Conservation (phyloP, 108 stramenopile species). For the Conticribra weissflogii region DNA sequence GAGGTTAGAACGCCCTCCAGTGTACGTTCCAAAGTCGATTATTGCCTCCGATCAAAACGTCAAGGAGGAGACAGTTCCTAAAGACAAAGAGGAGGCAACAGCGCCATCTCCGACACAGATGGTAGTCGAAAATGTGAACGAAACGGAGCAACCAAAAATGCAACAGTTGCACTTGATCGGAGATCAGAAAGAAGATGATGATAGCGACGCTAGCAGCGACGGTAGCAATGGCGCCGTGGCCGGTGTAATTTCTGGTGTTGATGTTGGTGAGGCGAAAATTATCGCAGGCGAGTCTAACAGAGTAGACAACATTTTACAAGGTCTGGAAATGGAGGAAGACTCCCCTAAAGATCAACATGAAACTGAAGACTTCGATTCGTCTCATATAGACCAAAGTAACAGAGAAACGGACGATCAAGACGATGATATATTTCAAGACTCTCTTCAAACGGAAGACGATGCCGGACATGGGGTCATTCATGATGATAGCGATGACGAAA, state of each 20-base stretch:
- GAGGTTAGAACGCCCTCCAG: constrained; percentile 39
- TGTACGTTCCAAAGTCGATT: constrained; percentile 17
- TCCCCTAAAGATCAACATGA: not conserved
- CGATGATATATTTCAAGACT: not conserved
- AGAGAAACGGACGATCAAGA: not conserved
- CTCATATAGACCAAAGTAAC: not conserved
- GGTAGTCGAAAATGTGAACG: not conserved
- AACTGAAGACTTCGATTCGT: not conserved
- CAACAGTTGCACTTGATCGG: constrained; percentile 9
- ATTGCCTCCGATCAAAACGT: constrained; percentile 4
- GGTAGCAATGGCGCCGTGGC: not conserved
- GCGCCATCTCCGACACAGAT: not conserved
- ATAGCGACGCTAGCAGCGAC: constrained; percentile 14
- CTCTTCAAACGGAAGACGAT: not conserved
- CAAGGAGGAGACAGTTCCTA: constrained; percentile 1
- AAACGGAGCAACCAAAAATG: constrained; percentile 2
- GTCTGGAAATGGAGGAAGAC: not conserved
- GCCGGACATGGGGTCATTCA: constrained; percentile 3
- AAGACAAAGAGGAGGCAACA: not conserved
- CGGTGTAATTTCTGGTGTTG: not conserved
- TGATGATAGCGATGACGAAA: constrained; percentile 39
- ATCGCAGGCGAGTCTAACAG: no score
- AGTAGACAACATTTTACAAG: no score
- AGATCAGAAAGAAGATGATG: constrained; percentile 12
- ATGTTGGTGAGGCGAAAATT: not conserved